Conservation (phyloP, 257 asterid genomes). For the Ballota nigra region DNA sequence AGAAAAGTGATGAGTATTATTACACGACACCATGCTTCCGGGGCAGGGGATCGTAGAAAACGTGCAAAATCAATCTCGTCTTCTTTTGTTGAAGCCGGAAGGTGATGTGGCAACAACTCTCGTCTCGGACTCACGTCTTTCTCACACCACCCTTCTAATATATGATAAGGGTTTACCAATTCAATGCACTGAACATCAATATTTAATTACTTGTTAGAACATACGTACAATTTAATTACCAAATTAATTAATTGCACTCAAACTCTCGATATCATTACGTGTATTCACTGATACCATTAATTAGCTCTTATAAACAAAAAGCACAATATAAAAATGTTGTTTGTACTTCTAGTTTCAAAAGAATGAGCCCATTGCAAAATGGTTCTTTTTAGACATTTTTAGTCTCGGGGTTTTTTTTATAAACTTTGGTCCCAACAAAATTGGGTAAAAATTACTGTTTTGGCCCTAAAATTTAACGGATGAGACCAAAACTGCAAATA, state of each 20-base stretch:
- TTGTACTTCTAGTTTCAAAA: too few species aligned
- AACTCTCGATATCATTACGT: too few species aligned
- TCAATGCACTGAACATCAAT: slow-evolving; percentile 19
- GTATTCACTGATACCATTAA: too few species aligned
- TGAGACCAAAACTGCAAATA: too few species aligned
- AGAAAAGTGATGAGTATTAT: not conserved
- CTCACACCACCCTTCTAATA: slow-evolving; percentile 32
- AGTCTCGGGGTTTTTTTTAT: too few species aligned
- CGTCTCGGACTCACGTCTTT: not conserved
- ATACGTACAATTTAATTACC: not conserved
- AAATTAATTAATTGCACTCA: not conserved
- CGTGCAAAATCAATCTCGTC: not conserved
- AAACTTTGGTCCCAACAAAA: too few species aligned
- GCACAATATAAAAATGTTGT: too few species aligned
- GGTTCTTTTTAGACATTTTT: too few species aligned
- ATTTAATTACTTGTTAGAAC: not conserved
- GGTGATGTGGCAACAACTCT: not conserved
- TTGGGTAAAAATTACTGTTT: too few species aligned
- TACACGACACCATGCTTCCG: slow-evolving; percentile 30
- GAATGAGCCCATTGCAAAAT: too few species aligned
- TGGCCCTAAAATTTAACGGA: too few species aligned
- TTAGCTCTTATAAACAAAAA: too few species aligned
- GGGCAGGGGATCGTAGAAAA: not conserved
- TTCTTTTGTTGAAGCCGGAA: not conserved
- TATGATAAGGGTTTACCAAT: not conserved